Evolutionary conservation across 495 filamentous ascomycete genomes (phyloP).

Genomic region (Astrothelium subdiscretum): DNA sequence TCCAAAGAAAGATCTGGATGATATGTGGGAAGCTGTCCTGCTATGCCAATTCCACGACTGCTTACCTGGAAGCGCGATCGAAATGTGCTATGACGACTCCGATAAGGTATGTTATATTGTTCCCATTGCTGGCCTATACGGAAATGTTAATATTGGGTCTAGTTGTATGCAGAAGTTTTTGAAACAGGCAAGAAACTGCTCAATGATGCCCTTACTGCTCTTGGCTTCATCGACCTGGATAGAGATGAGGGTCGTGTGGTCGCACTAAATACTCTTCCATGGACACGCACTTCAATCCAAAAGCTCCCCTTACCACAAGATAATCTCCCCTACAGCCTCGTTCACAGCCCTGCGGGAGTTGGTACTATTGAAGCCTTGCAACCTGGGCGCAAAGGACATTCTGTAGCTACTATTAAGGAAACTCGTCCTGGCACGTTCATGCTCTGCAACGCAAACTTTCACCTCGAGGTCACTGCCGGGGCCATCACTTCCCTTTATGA

Average conservation of each 20-base stretch:
- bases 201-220: constrained; percentile 50
- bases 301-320: constrained; percentile 13
- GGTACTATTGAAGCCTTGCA: constrained; percentile 40
- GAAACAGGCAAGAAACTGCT: constrained; percentile 60
- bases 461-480: constrained; percentile 59
- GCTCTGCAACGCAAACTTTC: constrained; percentile 63
- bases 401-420: neutral
- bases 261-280: constrained; percentile 73
- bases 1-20: constrained; percentile 80
- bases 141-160: constrained; percentile 5
- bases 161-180: constrained; percentile 77
- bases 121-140: neutral
- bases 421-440: constrained; percentile 59
- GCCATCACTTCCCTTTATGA: constrained; percentile 76
- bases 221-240: constrained; percentile 44
- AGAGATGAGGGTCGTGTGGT: constrained; percentile 31
- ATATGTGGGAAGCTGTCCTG: constrained; percentile 80
- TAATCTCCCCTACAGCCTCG: constrained; percentile 35
- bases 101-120: constrained; percentile 44
- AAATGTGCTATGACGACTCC: constrained; percentile 94
- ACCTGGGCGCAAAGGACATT: constrained; percentile 24
- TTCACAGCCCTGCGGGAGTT: constrained; percentile 34
- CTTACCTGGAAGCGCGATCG: constrained; percentile 86
- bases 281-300: constrained; percentile 64
- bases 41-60: constrained; percentile 97